Evolutionary conservation across 2,329 filamentous ascomycete genomes (phyloP).

Genomic region (Pestalotiopsis fici): DNA sequence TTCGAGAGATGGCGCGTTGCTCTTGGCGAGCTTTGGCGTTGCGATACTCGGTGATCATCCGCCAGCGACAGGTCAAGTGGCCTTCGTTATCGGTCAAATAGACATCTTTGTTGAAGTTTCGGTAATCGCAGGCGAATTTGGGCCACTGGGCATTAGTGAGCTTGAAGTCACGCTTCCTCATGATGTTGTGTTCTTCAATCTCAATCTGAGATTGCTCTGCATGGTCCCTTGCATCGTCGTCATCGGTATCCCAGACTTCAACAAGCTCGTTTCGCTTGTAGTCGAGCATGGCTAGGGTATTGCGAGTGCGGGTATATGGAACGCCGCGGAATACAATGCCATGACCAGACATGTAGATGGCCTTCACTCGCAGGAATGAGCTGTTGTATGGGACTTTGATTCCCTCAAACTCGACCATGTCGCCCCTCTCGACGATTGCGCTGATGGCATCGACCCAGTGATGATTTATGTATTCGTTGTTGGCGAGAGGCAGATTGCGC

Average conservation of each 20-base stretch:
- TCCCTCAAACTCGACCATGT: slow-evolving; percentile 1
- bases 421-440: background rate
- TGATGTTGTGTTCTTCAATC: slow-evolving; percentile 38
- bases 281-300: slow-evolving; percentile 34
- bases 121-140: slow-evolving; percentile 25
- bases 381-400: background rate
- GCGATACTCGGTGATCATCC: slow-evolving; percentile 34
- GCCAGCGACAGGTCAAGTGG: slow-evolving; percentile 55
- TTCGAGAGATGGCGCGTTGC: background rate
- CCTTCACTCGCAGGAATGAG: slow-evolving; percentile 14
- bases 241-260: slow-evolving; percentile 37
- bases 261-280: slow-evolving; percentile 44
- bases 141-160: slow-evolving; percentile 59
- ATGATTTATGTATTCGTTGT: background rate
- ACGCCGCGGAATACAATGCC: slow-evolving; percentile 37
- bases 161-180: slow-evolving; percentile 41
- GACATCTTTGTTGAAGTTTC: slow-evolving; percentile 18
- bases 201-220: slow-evolving; percentile 42
- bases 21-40: slow-evolving; percentile 9
- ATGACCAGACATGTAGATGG: slow-evolving; percentile 10
- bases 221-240: slow-evolving; percentile 30
- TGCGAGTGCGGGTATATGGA: slow-evolving; percentile 30
- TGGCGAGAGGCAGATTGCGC: background rate
- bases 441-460: background rate
- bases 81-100: slow-evolving; percentile 28